Evolutionary conservation across 352 stramenopile species (phyloP).

Genomic region (Pythium dissimile): DNA sequence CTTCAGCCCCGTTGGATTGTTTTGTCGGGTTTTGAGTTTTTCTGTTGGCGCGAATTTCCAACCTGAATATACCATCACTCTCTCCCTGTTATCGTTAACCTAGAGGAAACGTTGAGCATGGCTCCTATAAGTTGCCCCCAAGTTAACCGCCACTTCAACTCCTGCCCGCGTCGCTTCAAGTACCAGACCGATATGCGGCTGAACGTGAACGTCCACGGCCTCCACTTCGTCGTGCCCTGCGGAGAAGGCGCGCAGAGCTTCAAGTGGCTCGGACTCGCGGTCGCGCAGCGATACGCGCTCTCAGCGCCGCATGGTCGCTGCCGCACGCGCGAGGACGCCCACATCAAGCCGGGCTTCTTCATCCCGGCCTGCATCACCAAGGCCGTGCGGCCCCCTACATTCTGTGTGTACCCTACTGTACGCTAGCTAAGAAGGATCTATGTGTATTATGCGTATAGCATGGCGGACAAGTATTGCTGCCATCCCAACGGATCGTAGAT

Average conservation of each 20-base stretch:
- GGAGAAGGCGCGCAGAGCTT: constrained; percentile 71
- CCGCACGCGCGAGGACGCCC: constrained; percentile 69
- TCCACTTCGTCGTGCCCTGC: constrained; percentile 72
- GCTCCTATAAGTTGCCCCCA: too few species aligned
- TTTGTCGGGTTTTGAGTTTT: neutral
- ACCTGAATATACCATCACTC: constrained; percentile 17
- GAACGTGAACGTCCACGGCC: constrained; percentile 59
- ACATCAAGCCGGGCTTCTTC: constrained; percentile 79
- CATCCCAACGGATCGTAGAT: constrained; percentile 53
- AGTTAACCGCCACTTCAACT: constrained; percentile 1
- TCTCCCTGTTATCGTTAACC: neutral
- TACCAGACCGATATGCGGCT: constrained; percentile 43
- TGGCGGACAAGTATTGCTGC: constrained; percentile 40
- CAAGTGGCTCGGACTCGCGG: constrained; percentile 82
- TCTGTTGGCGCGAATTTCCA: constrained; percentile 3
- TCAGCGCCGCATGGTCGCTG: constrained; percentile 59
- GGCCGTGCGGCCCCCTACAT: constrained; percentile 5
- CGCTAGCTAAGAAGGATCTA: too few species aligned
- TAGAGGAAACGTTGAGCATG: constrained; percentile 1
- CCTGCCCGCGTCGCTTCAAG: constrained; percentile 15
- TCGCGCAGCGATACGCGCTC: constrained; percentile 73
- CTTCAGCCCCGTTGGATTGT: neutral
- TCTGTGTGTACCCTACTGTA: neutral
- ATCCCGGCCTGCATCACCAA: constrained; percentile 58
- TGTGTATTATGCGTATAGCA: constrained; percentile 16